phyloP scores from a whole-genome alignment of 1,284 basidiomycete genomes.

The Malassezia caprae region DNA sequence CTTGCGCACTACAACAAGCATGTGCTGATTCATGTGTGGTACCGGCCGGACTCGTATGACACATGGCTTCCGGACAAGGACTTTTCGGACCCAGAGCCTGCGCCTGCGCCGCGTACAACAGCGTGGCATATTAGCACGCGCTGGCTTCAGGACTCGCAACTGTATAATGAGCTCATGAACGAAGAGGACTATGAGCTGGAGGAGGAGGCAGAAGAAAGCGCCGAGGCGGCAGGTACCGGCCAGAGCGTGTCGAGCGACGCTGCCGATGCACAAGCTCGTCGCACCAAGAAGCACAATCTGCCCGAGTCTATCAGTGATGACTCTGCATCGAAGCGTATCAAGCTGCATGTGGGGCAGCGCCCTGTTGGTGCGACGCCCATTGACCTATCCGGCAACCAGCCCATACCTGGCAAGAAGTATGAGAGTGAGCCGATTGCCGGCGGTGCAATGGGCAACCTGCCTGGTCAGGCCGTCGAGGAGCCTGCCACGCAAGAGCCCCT shows the following conservation, averaged over 20 bases:
- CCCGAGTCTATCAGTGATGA: slow-evolving; percentile 41
- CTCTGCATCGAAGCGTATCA: slow-evolving; percentile 37
- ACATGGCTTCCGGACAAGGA: slow-evolving; percentile 46
- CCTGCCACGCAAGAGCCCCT: slow-evolving; percentile 19
- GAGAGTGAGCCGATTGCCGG: slow-evolving; percentile 41
- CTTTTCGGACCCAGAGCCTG: slow-evolving; percentile 40
- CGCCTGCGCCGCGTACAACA: slow-evolving; percentile 26
- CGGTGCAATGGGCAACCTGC: slow-evolving; percentile 41
- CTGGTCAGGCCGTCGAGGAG: slow-evolving; percentile 19
- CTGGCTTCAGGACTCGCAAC: slow-evolving; percentile 40
- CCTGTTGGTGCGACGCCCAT: slow-evolving; percentile 40
- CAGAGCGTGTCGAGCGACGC: not conserved
- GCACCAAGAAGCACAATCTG: slow-evolving; percentile 38
- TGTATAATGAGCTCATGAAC: slow-evolving; percentile 48
- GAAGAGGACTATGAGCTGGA: slow-evolving; percentile 47
- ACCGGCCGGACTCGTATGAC: slow-evolving; percentile 48
- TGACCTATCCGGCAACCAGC: slow-evolving; percentile 39
- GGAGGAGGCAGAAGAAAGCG: slow-evolving; percentile 14
- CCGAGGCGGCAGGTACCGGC: not conserved
- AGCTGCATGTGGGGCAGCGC: slow-evolving; percentile 37
- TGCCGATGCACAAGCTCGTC: slow-evolving; percentile 5
- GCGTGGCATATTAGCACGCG: slow-evolving; percentile 35
- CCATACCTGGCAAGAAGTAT: slow-evolving; percentile 45
- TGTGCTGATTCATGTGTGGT: slow-evolving; percentile 48
- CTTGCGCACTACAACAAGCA: slow-evolving; percentile 33